Conservation (phyloP, 768 basidiomycete genomes). For the Boletus vinaceobasis region DNA sequence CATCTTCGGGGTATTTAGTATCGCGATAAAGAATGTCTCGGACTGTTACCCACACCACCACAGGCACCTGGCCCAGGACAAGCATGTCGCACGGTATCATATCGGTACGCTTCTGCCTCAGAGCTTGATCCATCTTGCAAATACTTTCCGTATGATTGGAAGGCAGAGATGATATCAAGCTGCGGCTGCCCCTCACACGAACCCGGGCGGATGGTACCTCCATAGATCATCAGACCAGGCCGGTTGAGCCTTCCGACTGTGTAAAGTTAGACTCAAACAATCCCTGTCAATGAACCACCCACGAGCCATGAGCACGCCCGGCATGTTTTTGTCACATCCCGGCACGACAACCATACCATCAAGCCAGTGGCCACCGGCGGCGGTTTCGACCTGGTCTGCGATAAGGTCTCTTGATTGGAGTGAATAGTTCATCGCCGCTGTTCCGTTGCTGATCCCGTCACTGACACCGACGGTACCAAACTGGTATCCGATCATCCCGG, state of each 20-base stretch:
- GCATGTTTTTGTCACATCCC: conserved; percentile 99
- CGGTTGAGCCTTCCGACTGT: conserved; percentile 92
- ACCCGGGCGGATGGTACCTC: conserved; percentile 91
- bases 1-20: conserved; percentile 55
- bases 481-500: conserved; percentile 88
- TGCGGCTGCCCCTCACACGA: conserved; percentile 85
- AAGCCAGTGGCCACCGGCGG: conserved; percentile 94
- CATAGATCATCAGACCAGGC: conserved; percentile 97
- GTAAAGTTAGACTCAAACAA: conserved; percentile 7
- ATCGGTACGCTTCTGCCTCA: conserved; percentile 78
- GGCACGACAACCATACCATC: conserved; percentile 98
- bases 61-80: conserved; percentile 99
- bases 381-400: conserved; percentile 95
- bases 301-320: conserved; percentile 98
- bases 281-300: conserved; percentile 33
- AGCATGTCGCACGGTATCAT: conserved; percentile 84
- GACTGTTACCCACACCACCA: conserved; percentile 74
- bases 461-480: conserved; percentile 98
- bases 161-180: conserved; percentile 94
- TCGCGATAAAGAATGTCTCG: background rate
- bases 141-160: conserved; percentile 96
- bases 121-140: conserved; percentile 84
- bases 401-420: conserved; percentile 96
- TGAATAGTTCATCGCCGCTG: conserved; percentile 90
- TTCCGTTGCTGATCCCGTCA: conserved; percentile 99